Evolutionary conservation across 2,329 filamentous ascomycete genomes (phyloP), one percentile per base, ranked within the genome.

Genomic region (Diaporthe eres): DNA sequence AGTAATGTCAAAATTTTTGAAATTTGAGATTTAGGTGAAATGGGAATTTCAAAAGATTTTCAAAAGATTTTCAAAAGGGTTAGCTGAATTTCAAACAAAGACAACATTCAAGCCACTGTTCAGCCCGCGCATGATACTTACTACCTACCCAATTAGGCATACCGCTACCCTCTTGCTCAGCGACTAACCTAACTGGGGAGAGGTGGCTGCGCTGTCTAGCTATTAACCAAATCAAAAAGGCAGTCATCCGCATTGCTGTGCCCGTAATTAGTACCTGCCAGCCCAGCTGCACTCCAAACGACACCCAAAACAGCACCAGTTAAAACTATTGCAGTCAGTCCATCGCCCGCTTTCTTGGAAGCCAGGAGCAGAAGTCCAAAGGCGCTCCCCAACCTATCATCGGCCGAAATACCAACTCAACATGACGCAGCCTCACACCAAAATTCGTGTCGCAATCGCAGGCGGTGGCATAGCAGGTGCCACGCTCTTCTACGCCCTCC

Each of bases 401-500:
- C 37, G 13, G 37, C 58, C 58, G 58, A 44, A 63, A 63, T 2
- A 28, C 31, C 39, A 47, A 31, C 15, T 63, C 37, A 60, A 15
- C 8, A 72, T 72, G 70, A 1, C 25, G 7, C 39, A 61, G 42
- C 39, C 60, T 47, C 17, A 37, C 17, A 28, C 19, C 17, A 42
- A 4, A 37, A 75, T 75, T 22, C 58, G 74, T 37, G 25, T 77
- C n/a, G 74, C 75, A 17, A 68, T 77, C 19, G 53, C 68, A 17
- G 75, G 75, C 10, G 75, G 74, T 12, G 75, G 74, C n/a, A 25
- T 77, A 28, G 74, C 75, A 17, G 75, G 75, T 15, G 75, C 75
- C 34, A 47, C 75, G 19, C 57, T 79, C 39, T 34, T 77, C 13
- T 76, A 74, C 25, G 78, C 77, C 25, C 78, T 79, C 12, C 49